Conservation (phyloP, 768 basidiomycete species). For the Mycena maculata region DNA sequence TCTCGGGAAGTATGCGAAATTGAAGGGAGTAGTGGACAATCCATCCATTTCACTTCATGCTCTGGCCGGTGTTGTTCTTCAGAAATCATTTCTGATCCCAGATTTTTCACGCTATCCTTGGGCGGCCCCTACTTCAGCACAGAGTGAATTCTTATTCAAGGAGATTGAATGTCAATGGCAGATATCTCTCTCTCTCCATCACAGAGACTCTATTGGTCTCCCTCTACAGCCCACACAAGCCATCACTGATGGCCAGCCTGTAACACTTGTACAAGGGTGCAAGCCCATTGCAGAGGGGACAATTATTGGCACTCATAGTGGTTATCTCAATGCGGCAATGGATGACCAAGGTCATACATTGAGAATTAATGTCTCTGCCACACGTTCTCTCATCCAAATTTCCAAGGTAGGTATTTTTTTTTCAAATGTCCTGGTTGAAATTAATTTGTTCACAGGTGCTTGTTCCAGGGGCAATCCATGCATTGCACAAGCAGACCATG, state of each 20-base stretch:
- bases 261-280: background rate
- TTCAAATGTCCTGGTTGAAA: background rate
- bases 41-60: too few species aligned
- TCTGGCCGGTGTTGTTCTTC: too few species aligned
- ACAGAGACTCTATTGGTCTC: background rate
- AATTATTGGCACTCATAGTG: background rate
- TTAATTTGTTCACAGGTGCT: background rate
- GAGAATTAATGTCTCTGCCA: background rate
- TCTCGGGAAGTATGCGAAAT: too few species aligned
- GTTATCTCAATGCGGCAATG: background rate
- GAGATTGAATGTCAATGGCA: constrained; percentile 19
- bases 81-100: too few species aligned
- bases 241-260: background rate
- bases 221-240: background rate
- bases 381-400: background rate
- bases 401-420: background rate
- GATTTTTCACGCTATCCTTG: too few species aligned
- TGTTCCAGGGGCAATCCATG: background rate
- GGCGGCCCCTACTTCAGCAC: too few species aligned
- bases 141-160: background rate
- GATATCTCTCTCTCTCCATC: background rate
- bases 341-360: background rate
- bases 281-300: constrained; percentile 1
- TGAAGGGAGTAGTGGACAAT: too few species aligned
- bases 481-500: background rate